Evolutionary conservation across 331 rosid species (phyloP).

Genomic region (Arachis monticola): DNA sequence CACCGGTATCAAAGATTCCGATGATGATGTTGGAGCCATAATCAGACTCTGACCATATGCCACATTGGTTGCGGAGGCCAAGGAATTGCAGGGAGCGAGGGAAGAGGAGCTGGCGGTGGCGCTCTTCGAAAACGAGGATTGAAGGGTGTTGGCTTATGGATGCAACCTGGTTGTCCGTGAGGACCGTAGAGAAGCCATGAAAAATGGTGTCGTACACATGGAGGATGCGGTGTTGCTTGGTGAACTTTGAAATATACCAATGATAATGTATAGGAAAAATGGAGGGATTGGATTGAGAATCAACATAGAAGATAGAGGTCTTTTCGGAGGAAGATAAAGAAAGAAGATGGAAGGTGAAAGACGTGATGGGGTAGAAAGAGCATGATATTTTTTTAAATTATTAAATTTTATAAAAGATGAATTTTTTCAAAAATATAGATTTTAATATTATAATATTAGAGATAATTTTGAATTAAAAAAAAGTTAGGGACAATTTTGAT

Average conservation of each 20-base stretch:
- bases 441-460: no score
- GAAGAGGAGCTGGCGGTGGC: constrained; percentile 70
- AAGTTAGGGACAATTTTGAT: no score
- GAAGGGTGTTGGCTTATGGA: constrained; percentile 55
- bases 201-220: constrained; percentile 70
- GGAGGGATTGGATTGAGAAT: constrained; percentile 62
- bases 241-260: constrained; percentile 74
- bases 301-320: constrained; percentile 61
- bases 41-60: constrained; percentile 77
- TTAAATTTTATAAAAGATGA: no score
- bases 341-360: no score
- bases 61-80: constrained; percentile 74
- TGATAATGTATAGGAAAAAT: constrained; percentile 70
- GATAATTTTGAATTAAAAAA: no score
- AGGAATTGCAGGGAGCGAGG: constrained; percentile 83
- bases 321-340: no score
- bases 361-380: no score
- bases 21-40: constrained; percentile 74
- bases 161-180: constrained; percentile 42
- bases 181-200: constrained; percentile 76
- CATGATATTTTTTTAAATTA: no score
- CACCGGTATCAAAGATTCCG: constrained; percentile 69
- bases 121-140: constrained; percentile 62
- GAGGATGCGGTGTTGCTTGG: constrained; percentile 56
- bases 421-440: no score